Evolutionary conservation across 768 basidiomycete species (phyloP).

Genomic region (Macrolepiota dolichaula): DNA sequence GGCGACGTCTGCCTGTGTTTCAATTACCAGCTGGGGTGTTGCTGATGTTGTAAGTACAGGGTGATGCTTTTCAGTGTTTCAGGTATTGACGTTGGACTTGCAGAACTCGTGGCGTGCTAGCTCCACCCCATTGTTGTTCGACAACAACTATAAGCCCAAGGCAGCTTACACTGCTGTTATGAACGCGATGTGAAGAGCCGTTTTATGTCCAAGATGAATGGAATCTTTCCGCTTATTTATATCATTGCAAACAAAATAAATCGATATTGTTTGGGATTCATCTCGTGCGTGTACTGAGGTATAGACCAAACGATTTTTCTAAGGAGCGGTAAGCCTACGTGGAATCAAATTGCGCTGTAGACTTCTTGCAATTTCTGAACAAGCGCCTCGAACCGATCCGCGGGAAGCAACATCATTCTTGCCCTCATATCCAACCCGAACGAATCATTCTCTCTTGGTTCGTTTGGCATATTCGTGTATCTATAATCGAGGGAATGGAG

Average conservation of each 20-base stretch:
- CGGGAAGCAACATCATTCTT: slow-evolving; percentile 60
- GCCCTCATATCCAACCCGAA: slow-evolving; percentile 75
- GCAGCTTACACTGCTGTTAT: slow-evolving; percentile 24
- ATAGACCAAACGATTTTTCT: neutral
- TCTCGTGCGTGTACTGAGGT: neutral
- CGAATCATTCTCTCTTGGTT: slow-evolving; percentile 52
- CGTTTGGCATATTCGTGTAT: slow-evolving; percentile 47
- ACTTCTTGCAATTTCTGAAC: slow-evolving; percentile 6
- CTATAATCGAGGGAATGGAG: slow-evolving; percentile 46
- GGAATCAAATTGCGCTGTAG: neutral
- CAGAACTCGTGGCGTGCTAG: slow-evolving; percentile 26
- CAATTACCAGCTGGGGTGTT: slow-evolving; percentile 50
- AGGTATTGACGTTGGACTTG: neutral
- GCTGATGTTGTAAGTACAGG: slow-evolving; percentile 35
- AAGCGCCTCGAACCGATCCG: slow-evolving; percentile 3
- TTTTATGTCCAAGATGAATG: neutral
- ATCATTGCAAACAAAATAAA: neutral
- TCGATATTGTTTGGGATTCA: neutral
- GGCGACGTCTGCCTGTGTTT: slow-evolving; percentile 36
- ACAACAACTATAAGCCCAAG: slow-evolving; percentile 25
- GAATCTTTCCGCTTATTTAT: neutral
- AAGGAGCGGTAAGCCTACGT: neutral
- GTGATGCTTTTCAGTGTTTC: neutral
- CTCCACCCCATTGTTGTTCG: slow-evolving; percentile 22
- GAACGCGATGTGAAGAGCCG: slow-evolving; percentile 7